These are phyloP conservation scores for Podospora didyma DNA, from an alignment of 495 filamentous ascomycete species.

Conservation along the genomic window DNA sequence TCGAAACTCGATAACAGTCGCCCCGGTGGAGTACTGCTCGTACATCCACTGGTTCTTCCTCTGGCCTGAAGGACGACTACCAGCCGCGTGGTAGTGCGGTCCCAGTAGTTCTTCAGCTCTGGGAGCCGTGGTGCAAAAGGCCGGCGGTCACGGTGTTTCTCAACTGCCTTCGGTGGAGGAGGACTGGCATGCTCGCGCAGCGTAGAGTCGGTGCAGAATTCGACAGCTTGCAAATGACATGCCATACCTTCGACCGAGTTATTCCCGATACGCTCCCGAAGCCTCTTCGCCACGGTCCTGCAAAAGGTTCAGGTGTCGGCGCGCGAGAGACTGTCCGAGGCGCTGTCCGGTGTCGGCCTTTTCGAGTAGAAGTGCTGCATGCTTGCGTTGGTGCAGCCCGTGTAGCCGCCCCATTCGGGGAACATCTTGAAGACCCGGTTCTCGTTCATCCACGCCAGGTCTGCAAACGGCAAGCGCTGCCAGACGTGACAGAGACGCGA, in stretches of 20 bases:
- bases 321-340: not conserved
- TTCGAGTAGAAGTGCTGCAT: not conserved
- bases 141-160: not conserved
- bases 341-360: not conserved
- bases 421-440: not conserved
- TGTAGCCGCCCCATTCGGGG: not conserved
- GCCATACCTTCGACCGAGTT: not conserved
- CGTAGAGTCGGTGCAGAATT: not conserved
- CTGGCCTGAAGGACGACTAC: not conserved
- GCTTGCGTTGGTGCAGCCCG: not conserved
- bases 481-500: not conserved
- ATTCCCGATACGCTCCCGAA: not conserved
- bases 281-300: not conserved
- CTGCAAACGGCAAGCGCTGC: not conserved
- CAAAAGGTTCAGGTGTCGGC: not conserved
- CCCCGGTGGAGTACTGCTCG: not conserved
- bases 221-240: not conserved
- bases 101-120: not conserved
- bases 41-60: not conserved
- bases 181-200: not conserved
- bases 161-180: not conserved
- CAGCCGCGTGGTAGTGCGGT: not conserved
- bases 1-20: not conserved
- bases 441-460: not conserved
- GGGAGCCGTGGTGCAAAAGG: not conserved